These are phyloP conservation scores for Aspergillus indologenus DNA, from an alignment of 495 filamentous ascomycete species.

Conservation along the genomic window DNA sequence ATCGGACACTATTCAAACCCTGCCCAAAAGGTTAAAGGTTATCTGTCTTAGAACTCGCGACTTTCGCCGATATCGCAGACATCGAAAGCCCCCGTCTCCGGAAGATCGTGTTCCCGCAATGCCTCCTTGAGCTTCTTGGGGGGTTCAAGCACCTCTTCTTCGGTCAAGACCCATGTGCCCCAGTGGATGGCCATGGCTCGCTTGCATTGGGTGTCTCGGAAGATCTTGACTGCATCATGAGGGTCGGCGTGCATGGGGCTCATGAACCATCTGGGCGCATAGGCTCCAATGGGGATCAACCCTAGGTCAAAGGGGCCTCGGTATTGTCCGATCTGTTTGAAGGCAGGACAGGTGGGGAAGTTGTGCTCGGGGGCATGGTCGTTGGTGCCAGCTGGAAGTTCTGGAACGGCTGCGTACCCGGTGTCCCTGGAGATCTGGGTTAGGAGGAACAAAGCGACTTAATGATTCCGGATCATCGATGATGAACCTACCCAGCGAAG, in stretches of 20 bases:
- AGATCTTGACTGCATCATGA: slow-evolving; percentile 85
- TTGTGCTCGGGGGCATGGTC: slow-evolving; percentile 71
- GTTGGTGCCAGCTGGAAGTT: slow-evolving; percentile 60
- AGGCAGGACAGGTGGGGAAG: slow-evolving; percentile 79
- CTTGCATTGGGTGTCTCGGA: slow-evolving; percentile 79
- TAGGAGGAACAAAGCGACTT: slow-evolving; percentile 13
- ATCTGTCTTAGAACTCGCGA: slow-evolving; percentile 64
- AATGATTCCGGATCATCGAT: slow-evolving; percentile 5
- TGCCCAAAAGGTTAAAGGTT: no score
- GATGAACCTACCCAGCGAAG: slow-evolving; percentile 40
- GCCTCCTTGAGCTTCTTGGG: slow-evolving; percentile 72
- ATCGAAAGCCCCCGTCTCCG: slow-evolving; percentile 81
- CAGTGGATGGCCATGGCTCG: slow-evolving; percentile 89
- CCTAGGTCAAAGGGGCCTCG: slow-evolving; percentile 91
- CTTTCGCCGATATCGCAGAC: slow-evolving; percentile 85
- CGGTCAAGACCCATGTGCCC: slow-evolving; percentile 88
- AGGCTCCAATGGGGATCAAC: slow-evolving; percentile 92
- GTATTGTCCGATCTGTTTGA: slow-evolving; percentile 77
- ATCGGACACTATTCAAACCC: neutral
- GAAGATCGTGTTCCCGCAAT: slow-evolving; percentile 63
- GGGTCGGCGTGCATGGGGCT: slow-evolving; percentile 86
- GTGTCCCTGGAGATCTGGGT: slow-evolving; percentile 47
- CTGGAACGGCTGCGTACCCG: slow-evolving; percentile 81
- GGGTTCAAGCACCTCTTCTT: slow-evolving; percentile 83
- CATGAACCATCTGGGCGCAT: slow-evolving; percentile 72